phyloP scores from a whole-genome alignment of 2,329 filamentous ascomycete species.

The Chaetomiaceae sp. region DNA sequence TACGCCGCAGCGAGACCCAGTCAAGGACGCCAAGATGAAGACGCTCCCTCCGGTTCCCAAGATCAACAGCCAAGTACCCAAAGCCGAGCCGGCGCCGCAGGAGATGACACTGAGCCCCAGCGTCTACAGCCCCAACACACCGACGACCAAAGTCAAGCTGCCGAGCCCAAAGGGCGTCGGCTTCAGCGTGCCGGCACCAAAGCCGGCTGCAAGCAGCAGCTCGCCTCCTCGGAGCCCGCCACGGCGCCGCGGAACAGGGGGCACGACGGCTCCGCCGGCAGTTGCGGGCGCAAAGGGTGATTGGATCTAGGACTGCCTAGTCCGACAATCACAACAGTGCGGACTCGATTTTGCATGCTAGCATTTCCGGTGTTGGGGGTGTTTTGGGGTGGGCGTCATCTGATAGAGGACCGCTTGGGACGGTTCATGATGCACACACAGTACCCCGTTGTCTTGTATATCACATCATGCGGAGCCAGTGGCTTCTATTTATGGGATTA shows the following conservation, averaged over 20 bases:
- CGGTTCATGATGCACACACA: background rate
- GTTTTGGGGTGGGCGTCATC: background rate
- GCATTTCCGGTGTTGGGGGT: constrained; percentile 24
- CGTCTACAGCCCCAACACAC: constrained; percentile 46
- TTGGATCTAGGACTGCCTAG: constrained; percentile 29
- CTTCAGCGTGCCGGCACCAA: constrained; percentile 33
- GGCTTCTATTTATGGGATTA: background rate
- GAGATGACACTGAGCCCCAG: constrained; percentile 45
- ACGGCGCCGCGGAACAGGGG: constrained; percentile 15
- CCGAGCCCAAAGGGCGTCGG: constrained; percentile 43
- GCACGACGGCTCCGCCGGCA: constrained; percentile 16
- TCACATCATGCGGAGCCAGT: background rate
- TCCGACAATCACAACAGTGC: constrained; percentile 4
- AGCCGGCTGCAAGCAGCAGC: constrained; percentile 14
- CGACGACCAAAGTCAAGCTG: constrained; percentile 35
- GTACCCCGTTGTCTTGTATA: background rate
- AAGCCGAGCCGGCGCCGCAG: constrained; percentile 24
- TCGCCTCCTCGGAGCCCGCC: constrained; percentile 18
- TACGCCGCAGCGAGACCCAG: constrained; percentile 26
- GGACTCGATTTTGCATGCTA: constrained; percentile 9
- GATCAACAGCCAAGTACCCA: constrained; percentile 20
- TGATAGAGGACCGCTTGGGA: constrained; percentile 9
- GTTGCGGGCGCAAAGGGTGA: constrained; percentile 25
- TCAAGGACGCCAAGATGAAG: constrained; percentile 35
- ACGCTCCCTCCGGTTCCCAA: constrained; percentile 37